These are phyloP conservation scores for Asterochloris erici DNA, from an alignment of 139 green algal species.

Conservation along the genomic window DNA sequence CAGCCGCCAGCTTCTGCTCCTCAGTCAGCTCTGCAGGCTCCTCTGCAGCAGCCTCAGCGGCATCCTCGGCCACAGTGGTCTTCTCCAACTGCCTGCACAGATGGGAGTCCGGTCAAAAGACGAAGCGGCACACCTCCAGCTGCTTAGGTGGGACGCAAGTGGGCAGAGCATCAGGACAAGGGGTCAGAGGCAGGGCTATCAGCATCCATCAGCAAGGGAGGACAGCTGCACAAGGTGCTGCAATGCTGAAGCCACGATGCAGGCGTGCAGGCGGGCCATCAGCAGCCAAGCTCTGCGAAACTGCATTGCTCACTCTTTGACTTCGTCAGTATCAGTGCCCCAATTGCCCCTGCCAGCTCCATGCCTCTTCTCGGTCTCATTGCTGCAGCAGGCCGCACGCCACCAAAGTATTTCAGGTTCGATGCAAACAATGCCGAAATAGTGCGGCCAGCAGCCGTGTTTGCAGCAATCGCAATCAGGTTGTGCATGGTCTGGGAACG, in stretches of 20 bases:
- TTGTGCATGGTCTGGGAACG: too few species aligned
- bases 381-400: constrained; percentile 30
- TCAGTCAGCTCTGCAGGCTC: constrained; percentile 26
- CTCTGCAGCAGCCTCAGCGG: constrained; percentile 18
- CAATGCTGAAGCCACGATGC: neutral
- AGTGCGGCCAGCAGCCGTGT: too few species aligned
- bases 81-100: constrained; percentile 28
- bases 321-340: constrained; percentile 61
- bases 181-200: neutral
- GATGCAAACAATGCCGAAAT: too few species aligned
- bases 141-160: too few species aligned
- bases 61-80: constrained; percentile 23
- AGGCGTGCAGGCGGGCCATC: neutral
- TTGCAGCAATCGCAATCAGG: too few species aligned
- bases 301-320: constrained; percentile 34
- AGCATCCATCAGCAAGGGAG: constrained; percentile 26
- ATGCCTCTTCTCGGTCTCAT: constrained; percentile 78
- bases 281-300: neutral
- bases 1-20: constrained; percentile 35
- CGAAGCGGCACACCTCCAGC: too few species aligned
- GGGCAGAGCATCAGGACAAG: too few species aligned
- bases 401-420: too few species aligned
- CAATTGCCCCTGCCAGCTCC: constrained; percentile 81
- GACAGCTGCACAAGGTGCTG: constrained; percentile 17
- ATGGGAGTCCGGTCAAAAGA: constrained; percentile 4